Conservation (phyloP, 2,329 filamentous ascomycete species). For the Zymoseptoria pseudotritici region DNA sequence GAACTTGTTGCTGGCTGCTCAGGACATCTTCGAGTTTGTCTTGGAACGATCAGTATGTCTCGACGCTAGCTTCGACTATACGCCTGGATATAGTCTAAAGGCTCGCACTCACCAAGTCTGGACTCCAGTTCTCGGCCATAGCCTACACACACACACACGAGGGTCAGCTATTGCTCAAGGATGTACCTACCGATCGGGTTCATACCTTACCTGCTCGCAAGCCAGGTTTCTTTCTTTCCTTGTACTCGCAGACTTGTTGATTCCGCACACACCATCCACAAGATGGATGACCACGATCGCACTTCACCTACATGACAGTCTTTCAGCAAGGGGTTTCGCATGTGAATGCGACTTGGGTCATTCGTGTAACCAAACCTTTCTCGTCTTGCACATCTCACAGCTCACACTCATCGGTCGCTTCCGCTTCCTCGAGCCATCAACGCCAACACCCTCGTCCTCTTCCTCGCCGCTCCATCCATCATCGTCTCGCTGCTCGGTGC, state of each 20-base stretch:
- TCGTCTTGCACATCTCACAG: slow-evolving; percentile 70
- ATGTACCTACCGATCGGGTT: background rate
- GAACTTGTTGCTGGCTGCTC: slow-evolving; percentile 39
- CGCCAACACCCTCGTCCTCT: slow-evolving; percentile 30
- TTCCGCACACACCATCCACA: slow-evolving; percentile 67
- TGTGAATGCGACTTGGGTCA: background rate
- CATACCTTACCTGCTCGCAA: slow-evolving; percentile 30
- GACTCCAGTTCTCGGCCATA: slow-evolving; percentile 57
- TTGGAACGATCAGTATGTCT: slow-evolving; percentile 12
- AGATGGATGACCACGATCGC: slow-evolving; percentile 68
- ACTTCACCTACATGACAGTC: slow-evolving; percentile 43
- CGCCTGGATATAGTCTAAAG: too few species aligned
- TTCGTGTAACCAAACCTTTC: slow-evolving; percentile 52
- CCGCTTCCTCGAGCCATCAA: slow-evolving; percentile 37
- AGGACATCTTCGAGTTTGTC: slow-evolving; percentile 42
- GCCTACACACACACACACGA: slow-evolving; percentile 8
- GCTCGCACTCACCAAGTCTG: slow-evolving; percentile 43
- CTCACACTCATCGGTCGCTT: slow-evolving; percentile 42
- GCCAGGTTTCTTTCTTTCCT: slow-evolving; percentile 63
- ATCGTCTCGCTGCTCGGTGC: slow-evolving; percentile 20
- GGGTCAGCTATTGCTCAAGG: background rate
- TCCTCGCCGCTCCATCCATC: slow-evolving; percentile 36
- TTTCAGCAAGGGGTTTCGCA: background rate
- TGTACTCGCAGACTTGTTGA: slow-evolving; percentile 59
- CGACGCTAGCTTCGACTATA: background rate